Percentiles rank a stretch among this genome's conserved stretches.
Conservation (phyloP, 805 yeast genomes). For the Saccharomyces mikatae region DNA sequence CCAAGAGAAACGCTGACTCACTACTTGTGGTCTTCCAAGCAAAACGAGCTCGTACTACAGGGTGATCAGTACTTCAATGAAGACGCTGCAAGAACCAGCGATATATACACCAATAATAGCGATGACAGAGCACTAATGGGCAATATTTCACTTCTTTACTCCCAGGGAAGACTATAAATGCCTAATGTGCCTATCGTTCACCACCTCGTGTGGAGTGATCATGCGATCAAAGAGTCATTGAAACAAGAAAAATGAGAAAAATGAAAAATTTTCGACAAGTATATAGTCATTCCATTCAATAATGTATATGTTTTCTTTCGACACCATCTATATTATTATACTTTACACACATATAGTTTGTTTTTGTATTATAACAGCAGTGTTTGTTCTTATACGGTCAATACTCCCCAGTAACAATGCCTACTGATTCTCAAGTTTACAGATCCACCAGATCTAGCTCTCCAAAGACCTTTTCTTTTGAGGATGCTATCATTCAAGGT, state of each 20-base stretch:
- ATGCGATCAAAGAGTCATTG: not conserved
- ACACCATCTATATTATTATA: not conserved
- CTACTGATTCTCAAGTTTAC: conserved; percentile 46
- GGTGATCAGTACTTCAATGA: conserved; percentile 88
- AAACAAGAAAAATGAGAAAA: not conserved
- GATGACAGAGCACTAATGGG: not conserved
- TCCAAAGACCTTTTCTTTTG: conserved; percentile 53
- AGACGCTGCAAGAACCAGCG: conserved; percentile 61
- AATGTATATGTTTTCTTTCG: not conserved
- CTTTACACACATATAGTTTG: not conserved
- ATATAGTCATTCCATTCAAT: not conserved
- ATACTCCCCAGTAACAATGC: conserved; percentile 10
- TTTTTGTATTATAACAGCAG: not conserved
- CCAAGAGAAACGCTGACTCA: conserved; percentile 69
- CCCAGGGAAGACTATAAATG: not conserved
- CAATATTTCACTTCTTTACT: not conserved
- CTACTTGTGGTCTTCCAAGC: conserved; percentile 74
- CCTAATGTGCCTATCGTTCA: not conserved
- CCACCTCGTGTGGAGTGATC: not conserved
- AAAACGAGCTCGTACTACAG: conserved; percentile 74
- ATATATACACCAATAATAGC: not conserved
- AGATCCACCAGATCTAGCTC: conserved; percentile 70
- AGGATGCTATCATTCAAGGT: conserved; percentile 80
- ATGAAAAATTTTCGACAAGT: not conserved
- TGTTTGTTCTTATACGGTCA: not conserved